Conservation (phyloP, 164 flowering plant genomes). For the grape (Vitis vinifera) region ASM3070453v1 NC_081823.1:9256001-9256500, state of each 20-base stretch:
- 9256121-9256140: constrained; percentile 48
- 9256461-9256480: constrained; percentile 70
- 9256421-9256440: constrained; percentile 58
- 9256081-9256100: constrained; percentile 86
- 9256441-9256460: constrained; percentile 74
- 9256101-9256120: constrained; percentile 80
- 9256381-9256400: constrained; percentile 62
- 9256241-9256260: constrained; percentile 64
- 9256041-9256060: constrained; percentile 60
- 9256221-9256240: constrained; percentile 90
- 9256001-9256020: constrained; percentile 77
- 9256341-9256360: constrained; percentile 85
- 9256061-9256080: constrained; percentile 60
- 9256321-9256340: constrained; percentile 79
- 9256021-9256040: constrained; percentile 78
- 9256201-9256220: constrained; percentile 65
- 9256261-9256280: constrained; percentile 66
- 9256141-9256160: constrained; percentile 67
- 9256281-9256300: constrained; percentile 79
- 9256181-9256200: constrained; percentile 66
- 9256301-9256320: constrained; percentile 73
- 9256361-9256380: constrained; percentile 60
- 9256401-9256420: constrained; percentile 84
- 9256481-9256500: constrained; percentile 57
- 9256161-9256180: constrained; percentile 85